Evolutionary conservation across 2,329 filamentous ascomycete species (phyloP), one percentile per base, ranked within the genome.

Genomic region (Colletotrichum echinochloae): DNA sequence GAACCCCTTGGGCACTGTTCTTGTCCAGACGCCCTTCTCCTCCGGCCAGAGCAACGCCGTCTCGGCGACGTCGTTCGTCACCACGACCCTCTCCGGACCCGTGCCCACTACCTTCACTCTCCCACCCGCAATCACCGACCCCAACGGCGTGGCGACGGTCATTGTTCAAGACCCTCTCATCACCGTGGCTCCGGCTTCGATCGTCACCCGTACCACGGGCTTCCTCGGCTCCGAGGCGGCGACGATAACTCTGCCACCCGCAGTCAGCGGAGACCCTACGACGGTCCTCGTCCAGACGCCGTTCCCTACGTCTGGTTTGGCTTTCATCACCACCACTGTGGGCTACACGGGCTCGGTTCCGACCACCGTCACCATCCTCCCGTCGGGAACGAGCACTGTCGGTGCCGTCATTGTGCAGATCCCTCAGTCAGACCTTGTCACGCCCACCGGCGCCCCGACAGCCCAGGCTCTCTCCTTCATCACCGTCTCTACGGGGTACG

Each of bases 321-420:
- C 37, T 0, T 70, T 60, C n/a, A 5, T 70, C 16, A 70, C 67
- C 2, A 70, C 67, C 2, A 70, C 67, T 0, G 49, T 70, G 7
- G 63, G 63, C 26, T 66, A 44, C 49, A 41, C 67, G 28, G 67
- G 56, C 8, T 26, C 35, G 3, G 44, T 52, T 3, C 41, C 64
- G 0, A 62, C 49, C 20, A 70, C 67, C 16, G 41, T 23, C 16
- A 70, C 67, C 6, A 44, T 70, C 4, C 35, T 61, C n/a, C 67
- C 67, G 3, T 66, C 67, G 28, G 67, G 67, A 30, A 60, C 68
- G 23, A 26, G 54, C 28, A 48, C 37, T 7, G 52, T 71, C 7
- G 68, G 68, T 7, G 65, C 65, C 11, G 60, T 71, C 51, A 71
- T 68, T n/a, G 35, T 68, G 8, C 65, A 68, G 54, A 68, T 60